Percentiles rank a stretch among this genome's conserved stretches.
Evolutionary conservation across 2,329 filamentous ascomycete genomes (phyloP).

Genomic region (Hypoxylon sp.): DNA sequence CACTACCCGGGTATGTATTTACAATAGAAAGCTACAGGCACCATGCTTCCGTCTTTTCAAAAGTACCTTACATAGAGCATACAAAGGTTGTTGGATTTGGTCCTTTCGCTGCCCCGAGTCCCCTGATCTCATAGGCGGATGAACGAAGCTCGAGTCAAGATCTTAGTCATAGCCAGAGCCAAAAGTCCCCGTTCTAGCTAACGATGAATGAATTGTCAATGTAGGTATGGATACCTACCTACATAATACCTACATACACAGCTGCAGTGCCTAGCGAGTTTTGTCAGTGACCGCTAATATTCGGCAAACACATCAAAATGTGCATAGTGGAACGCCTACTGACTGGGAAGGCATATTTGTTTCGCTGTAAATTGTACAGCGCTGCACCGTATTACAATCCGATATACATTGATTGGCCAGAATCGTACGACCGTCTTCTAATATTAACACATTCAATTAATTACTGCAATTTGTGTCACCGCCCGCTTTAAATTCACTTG

Average conservation of each 20-base stretch:
- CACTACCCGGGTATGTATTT: too few relatives aligned
- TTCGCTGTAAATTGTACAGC: background rate
- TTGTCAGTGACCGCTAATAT: conserved; percentile 8
- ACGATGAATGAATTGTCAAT: conserved; percentile 16
- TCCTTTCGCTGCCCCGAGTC: background rate
- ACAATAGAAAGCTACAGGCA: conserved; percentile 7
- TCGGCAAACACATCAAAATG: conserved; percentile 13
- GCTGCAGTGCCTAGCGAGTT: background rate
- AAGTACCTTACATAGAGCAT: conserved; percentile 10
- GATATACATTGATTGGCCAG: conserved; percentile 15
- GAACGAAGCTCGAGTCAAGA: conserved; percentile 10
- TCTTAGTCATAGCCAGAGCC: conserved; percentile 1
- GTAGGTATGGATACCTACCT: conserved; percentile 16
- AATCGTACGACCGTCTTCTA: conserved; percentile 1
- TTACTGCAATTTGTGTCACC: background rate
- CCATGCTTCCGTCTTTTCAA: conserved; percentile 9
- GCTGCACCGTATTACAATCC: conserved; percentile 10
- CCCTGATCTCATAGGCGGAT: background rate
- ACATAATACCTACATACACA: background rate
- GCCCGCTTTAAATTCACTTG: background rate
- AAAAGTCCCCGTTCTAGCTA: background rate
- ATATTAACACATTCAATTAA: background rate
- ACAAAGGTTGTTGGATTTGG: conserved; percentile 8
- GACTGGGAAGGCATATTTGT: background rate
- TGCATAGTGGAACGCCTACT: conserved; percentile 9